A percentile compares a stretch with the other conserved stretches of the same genome.
phyloP scores from a whole-genome alignment of 805 yeast genomes.

The Lachancea thermotolerans region DNA sequence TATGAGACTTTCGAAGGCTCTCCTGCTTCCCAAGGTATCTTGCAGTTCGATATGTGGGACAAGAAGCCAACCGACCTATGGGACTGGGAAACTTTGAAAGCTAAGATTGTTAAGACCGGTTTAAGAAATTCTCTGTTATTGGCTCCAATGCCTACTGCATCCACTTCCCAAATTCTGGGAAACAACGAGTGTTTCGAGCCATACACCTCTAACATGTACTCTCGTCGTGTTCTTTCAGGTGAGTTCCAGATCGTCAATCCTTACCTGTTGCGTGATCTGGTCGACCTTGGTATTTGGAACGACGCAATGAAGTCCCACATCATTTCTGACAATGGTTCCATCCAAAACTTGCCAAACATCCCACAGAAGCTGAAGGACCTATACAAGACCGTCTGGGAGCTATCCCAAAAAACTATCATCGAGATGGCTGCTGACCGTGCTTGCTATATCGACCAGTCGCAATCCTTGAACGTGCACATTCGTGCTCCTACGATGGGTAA shows the following conservation, averaged over 20 bases:
- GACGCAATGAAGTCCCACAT: conserved; percentile 71
- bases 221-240: conserved; percentile 86
- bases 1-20: conserved; percentile 76
- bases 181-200: conserved; percentile 96
- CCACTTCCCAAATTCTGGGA: conserved; percentile 92
- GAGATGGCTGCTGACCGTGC: conserved; percentile 82
- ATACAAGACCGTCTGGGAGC: conserved; percentile 97
- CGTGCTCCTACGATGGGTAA: conserved; percentile 93
- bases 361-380: conserved; percentile 69
- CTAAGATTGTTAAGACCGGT: conserved; percentile 53
- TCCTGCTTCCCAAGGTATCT: conserved; percentile 78
- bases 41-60: conserved; percentile 87
- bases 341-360: conserved; percentile 65
- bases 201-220: conserved; percentile 84
- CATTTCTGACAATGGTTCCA: conserved; percentile 74
- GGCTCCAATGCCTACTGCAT: conserved; percentile 98
- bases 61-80: conserved; percentile 70
- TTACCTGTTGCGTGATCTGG: conserved; percentile 74
- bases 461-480: conserved; percentile 83
- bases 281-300: conserved; percentile 78
- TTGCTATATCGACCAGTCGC: conserved; percentile 85
- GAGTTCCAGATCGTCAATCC: conserved; percentile 91
- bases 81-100: conserved; percentile 76
- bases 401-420: conserved; percentile 75
- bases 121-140: conserved; percentile 80